These are phyloP conservation scores for Boletus semigastroideus DNA, from an alignment of 1,284 basidiomycete genomes.

Conservation along the genomic window DNA sequence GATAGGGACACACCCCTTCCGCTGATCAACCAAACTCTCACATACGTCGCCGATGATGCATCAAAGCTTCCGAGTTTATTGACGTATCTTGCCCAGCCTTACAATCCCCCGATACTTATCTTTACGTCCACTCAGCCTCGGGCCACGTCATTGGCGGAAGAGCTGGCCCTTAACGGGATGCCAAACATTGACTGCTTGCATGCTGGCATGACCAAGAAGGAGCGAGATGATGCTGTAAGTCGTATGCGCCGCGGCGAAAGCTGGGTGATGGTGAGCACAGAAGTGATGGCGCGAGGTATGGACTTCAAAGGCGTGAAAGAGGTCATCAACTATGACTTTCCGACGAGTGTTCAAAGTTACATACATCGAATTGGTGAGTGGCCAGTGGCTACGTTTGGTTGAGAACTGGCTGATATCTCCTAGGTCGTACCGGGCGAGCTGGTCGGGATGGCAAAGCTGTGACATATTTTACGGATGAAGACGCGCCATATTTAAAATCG, in stretches of 20 bases:
- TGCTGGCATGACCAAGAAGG: conserved; percentile 82
- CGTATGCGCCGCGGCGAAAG: conserved; percentile 86
- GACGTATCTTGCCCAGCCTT: conserved; percentile 77
- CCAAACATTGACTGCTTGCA: conserved; percentile 91
- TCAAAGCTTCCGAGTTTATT: conserved; percentile 90
- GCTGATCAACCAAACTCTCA: conserved; percentile 83
- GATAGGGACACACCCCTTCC: conserved; percentile 82
- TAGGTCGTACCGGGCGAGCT: conserved; percentile 91
- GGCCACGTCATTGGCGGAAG: conserved; percentile 86
- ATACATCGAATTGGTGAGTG: conserved; percentile 87
- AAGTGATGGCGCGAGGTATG: conserved; percentile 96
- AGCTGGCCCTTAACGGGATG: conserved; percentile 82
- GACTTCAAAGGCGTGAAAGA: conserved; percentile 95
- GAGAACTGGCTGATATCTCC: conserved; percentile 2
- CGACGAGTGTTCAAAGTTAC: conserved; percentile 91
- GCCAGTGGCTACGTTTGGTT: not conserved
- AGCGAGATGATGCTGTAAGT: conserved; percentile 82
- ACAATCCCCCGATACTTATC: conserved; percentile 90
- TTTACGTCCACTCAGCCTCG: conserved; percentile 94
- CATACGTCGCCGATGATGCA: conserved; percentile 89
- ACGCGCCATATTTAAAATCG: conserved; percentile 90
- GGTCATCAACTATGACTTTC: conserved; percentile 97
- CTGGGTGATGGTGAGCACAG: conserved; percentile 93
- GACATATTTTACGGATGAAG: conserved; percentile 95
- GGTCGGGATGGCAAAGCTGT: conserved; percentile 89